Percentiles rank a stretch among this genome's conserved stretches.
Evolutionary conservation across 495 filamentous ascomycete species (phyloP).

Genomic region (Aspergillus mulundensis): DNA sequence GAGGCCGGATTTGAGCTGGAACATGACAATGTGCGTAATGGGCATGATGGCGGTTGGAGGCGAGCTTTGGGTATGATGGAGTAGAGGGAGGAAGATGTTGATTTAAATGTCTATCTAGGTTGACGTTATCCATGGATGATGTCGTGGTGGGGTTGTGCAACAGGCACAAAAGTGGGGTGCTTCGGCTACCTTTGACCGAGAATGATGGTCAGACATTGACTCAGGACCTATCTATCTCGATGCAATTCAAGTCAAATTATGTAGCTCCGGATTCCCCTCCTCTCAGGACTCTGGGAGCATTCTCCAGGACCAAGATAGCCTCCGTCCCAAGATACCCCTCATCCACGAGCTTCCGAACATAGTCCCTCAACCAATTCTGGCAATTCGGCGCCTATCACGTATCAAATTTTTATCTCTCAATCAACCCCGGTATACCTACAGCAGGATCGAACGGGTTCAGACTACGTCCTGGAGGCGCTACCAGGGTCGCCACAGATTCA

Average conservation of each 20-base stretch:
- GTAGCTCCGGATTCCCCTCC: not conserved
- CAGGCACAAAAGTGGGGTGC: not conserved
- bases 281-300: not conserved
- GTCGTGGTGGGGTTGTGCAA: not conserved
- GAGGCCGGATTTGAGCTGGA: conserved; percentile 53
- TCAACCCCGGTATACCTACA: not conserved
- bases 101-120: not conserved
- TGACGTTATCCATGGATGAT: not conserved
- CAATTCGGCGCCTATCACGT: not conserved
- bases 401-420: not conserved
- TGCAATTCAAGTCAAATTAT: no score
- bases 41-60: conserved; percentile 11
- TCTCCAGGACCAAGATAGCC: not conserved
- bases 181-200: not conserved
- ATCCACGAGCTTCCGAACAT: not conserved
- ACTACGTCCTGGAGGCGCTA: not conserved
- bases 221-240: not conserved
- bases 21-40: conserved; percentile 58
- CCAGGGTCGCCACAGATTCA: not conserved
- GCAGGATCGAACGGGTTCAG: not conserved
- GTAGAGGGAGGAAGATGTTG: not conserved
- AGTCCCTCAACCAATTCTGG: not conserved
- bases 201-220: not conserved
- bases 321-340: not conserved
- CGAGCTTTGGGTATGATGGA: not conserved